Base-by-base conservation (phyloP, 1,284 basidiomycete species). In the Microstroma glucosiphilum region DNA sequence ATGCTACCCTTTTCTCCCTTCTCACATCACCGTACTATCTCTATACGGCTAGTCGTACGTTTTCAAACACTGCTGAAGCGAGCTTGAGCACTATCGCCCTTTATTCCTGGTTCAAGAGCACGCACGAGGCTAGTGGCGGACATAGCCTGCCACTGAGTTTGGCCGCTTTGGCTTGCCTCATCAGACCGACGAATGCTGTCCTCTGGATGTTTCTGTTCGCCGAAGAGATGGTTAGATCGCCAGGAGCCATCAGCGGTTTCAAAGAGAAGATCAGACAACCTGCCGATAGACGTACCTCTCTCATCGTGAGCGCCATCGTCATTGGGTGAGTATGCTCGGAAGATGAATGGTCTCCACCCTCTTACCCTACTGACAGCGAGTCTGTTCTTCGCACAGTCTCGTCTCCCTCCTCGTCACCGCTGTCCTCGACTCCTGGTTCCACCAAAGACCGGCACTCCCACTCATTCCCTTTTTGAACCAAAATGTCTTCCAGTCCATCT, bases 31-130 rank as follows among this genome's bases (percentile, higher is more conserved):
- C 94, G 70, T 98, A 96, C 82, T 85, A 94, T 76, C 86, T 86
- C 0, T 83, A 94, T 60, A 86, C 91, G 0, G 83, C 96, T 12
- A 89, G 91, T 4, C 85, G 96, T 21, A 91, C 92, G 0, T 83
- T 98, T 43, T 94, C 92, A 15, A 99, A 97, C 77, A 93, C 92
- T 6, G 81, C 92, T 21, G 96, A 99, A 77, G 92, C 92, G 0
- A 86, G 90, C 0, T 80, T 48, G 17, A n/a, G 43, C 21, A 48
- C 43, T 17, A 17, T 48, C 6, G 43, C 43, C 43, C 43, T 48
- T 12, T 48, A n/a, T 12, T 6, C 4, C 17, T 48, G 43, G 43
- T 48, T 48, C 4, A 37, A 37, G 30, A 37, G 30, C 30, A 37
- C 30, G 30, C 30, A 37, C 30, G 30, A 37, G 4, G 43, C 43